phyloP scores from a whole-genome alignment of 805 yeast genomes.

The Starmerella potacharoeniae region DNA sequence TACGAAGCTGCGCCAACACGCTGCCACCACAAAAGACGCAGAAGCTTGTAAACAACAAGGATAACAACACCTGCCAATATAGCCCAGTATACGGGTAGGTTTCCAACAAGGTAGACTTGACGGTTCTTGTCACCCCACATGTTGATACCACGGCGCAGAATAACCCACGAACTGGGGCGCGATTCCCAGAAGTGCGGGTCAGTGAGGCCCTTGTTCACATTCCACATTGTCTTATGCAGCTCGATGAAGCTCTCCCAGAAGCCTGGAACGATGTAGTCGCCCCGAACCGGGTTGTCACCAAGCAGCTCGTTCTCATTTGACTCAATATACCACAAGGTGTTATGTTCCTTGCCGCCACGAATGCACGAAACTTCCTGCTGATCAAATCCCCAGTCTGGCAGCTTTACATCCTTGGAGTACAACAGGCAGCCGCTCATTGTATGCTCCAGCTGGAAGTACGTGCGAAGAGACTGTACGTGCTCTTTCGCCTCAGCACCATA shows the following conservation, averaged over 20 bases:
- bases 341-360: conserved; percentile 53
- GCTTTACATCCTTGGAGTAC: conserved; percentile 51
- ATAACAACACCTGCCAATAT: conserved; percentile 29
- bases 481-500: conserved; percentile 27
- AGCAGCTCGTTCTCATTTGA: conserved; percentile 45
- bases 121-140: conserved; percentile 39
- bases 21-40: conserved; percentile 32
- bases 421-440: conserved; percentile 56
- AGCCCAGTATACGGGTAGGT: conserved; percentile 45
- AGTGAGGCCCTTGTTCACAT: conserved; percentile 37
- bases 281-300: conserved; percentile 28
- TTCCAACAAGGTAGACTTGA: conserved; percentile 53
- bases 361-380: conserved; percentile 88
- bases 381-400: conserved; percentile 76
- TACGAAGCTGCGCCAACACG: conserved; percentile 19
- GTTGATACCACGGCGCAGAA: conserved; percentile 45
- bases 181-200: conserved; percentile 42
- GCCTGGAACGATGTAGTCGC: conserved; percentile 29
- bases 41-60: conserved; percentile 23
- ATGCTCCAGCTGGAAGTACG: conserved; percentile 62
- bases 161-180: conserved; percentile 55
- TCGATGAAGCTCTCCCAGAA: conserved; percentile 45
- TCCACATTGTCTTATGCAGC: conserved; percentile 47
- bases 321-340: conserved; percentile 69
- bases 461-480: conserved; percentile 44